Base-by-base conservation (phyloP, 2,329 filamentous ascomycete species). In the Trichoderma polysporum region DNA sequence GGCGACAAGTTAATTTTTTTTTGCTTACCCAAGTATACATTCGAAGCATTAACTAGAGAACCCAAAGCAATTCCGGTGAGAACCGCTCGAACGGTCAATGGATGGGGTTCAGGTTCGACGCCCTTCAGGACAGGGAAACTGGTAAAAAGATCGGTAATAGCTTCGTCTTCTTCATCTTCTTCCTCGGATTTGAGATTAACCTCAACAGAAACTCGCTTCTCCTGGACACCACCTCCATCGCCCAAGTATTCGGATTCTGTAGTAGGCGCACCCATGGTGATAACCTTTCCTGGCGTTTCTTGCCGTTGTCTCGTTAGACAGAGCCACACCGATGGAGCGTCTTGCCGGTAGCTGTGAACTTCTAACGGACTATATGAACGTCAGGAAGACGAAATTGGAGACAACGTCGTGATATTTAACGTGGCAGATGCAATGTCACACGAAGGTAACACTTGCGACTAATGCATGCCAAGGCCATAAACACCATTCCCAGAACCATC, bases 41-140 rank as follows among this genome's bases (percentile, higher is more conserved):
- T 89, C 67, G 85, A 88, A 10, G 86, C 85, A 71, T 87, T 88
- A 70, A 88, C 85, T 9, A 89, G 79, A 17, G 83, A 85, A 54
- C 87, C 87, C 33, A 87, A 82, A 49, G 85, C 72, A 64, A 84
- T 81, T 53, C 87, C 86, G 37, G 86, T 77, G 45, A 87, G 66
- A 27, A 89, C 76, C 17, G 86, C 85, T 52, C 86, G 82, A 37
- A 85, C 72, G 8, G 86, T 88, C 53, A 89, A 71, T 59, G 87
- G 85, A 69, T 80, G 77, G 13, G 78, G 73, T 69, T 84, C 80
- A 61, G 83, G 80, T 50, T 74, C 71, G n/a, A 81, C 70, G 19
- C 79, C 78, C 70, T 80, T 79, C 33, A 79, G 72, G 0, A 75
- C 70, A 13, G 81, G 80, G 54, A 83, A 81, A 29, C 80, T 80